These are phyloP conservation scores for Aureobasidium lini DNA, from an alignment of 2,329 filamentous ascomycete species.

Conservation along the genomic window DNA sequence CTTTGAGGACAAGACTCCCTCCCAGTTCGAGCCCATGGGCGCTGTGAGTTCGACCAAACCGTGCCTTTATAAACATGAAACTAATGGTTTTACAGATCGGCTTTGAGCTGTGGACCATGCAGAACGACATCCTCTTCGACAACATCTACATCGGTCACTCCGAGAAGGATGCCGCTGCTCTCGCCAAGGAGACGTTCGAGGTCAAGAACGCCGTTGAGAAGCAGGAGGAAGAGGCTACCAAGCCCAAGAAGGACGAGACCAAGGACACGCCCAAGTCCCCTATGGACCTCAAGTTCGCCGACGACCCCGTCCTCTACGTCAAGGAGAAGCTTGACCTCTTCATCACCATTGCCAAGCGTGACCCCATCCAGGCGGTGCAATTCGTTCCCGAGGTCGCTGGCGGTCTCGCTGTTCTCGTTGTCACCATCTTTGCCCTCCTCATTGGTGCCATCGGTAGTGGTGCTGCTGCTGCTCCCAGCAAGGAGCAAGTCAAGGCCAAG, in stretches of 20 bases:
- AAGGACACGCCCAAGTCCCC: conserved; percentile 59
- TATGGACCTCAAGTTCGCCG: conserved; percentile 75
- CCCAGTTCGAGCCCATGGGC: conserved; percentile 97
- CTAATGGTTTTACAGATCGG: conserved; percentile 57
- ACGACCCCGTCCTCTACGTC: conserved; percentile 80
- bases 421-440: conserved; percentile 65
- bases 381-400: conserved; percentile 88
- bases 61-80: background rate
- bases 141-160: conserved; percentile 99
- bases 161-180: conserved; percentile 78
- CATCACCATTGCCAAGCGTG: conserved; percentile 71
- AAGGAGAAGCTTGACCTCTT: conserved; percentile 93
- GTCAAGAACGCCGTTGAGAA: conserved; percentile 80
- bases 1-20: conserved; percentile 93
- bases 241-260: conserved; percentile 60
- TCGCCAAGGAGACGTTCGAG: conserved; percentile 83
- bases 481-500: conserved; percentile 61
- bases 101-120: conserved; percentile 99
- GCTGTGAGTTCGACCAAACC: conserved; percentile 57
- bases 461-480: conserved; percentile 52
- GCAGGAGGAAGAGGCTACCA: conserved; percentile 69
- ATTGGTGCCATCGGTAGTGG: conserved; percentile 58
- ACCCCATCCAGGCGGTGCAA: conserved; percentile 77
- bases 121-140: conserved; percentile 96
- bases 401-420: conserved; percentile 62